Base-by-base conservation (phyloP, 73 alveolate species). In the Paraurostyla sp. region DNA sequence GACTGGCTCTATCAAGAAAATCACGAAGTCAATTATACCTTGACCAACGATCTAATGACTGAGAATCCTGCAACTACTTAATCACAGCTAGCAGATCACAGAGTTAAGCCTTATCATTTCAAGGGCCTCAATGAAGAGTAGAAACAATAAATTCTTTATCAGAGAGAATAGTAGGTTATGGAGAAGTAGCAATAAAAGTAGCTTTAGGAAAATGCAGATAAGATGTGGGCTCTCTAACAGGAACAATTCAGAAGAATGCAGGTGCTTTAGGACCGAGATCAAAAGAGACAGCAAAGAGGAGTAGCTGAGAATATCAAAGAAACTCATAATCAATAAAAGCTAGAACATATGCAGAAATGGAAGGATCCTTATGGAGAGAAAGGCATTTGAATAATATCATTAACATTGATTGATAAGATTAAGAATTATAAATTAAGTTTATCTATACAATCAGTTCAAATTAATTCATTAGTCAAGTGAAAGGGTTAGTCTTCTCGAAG, bases 71-170 rank as follows among this genome's bases (percentile, higher is more conserved):
- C 84, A 30, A 95, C 99, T 58, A 71, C 85, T 50, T 36, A 89
- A 41, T 63, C 93, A 54, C 80, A 85, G 25, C 63, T 95, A 29
- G 99, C 98, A 45, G 89, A 95, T 45, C 99, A 95, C 80, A 54
- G 99, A 83, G 98, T 95, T n/a, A 82, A 94, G 75, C 99, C 99
- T 0, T 95, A 95, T 80, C 99, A 95, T 62, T 95, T 68, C 76
- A 95, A 95, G 75, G 99, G 99, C 2, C 65, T 95, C 90, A 91
- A 87, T 59, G 94, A 73, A 27, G 56, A 91, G 40, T 65, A 95
- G 83, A 75, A 83, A 56, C 56, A 48, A 30, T 93, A 73, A 11
- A 88, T 95, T 25, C 49, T 91, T n/a, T 84, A 65, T 71, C 97
- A 91, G 27, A 80, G 95, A 68, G 93, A 89, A 11, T 56, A 84